Conservation (phyloP, 768 basidiomycete species). For the Phylloporus sp. region DNA sequence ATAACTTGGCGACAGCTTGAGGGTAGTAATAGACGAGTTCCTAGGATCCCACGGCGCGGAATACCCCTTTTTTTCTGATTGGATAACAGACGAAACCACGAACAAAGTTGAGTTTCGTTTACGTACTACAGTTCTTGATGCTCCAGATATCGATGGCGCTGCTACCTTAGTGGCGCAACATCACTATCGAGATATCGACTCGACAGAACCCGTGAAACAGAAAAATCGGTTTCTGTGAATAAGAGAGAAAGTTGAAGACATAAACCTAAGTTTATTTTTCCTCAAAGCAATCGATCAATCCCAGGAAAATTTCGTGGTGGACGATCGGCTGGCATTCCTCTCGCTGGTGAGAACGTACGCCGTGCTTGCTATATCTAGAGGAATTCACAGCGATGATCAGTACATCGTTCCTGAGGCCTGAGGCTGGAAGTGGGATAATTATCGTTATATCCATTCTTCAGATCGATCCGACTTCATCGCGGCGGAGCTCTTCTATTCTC, state of each 20-base stretch:
- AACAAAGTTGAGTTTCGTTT: slow-evolving; percentile 3
- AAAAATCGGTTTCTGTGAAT: too few species aligned
- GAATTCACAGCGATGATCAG: slow-evolving; percentile 10
- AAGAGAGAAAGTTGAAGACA: background rate
- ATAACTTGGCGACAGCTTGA: background rate
- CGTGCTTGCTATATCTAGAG: slow-evolving; percentile 5
- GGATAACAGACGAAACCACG: background rate
- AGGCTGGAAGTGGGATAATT: too few species aligned
- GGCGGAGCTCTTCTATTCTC: slow-evolving; percentile 3
- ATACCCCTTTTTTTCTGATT: background rate
- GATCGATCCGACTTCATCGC: slow-evolving; percentile 24
- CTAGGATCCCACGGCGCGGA: slow-evolving; percentile 19
- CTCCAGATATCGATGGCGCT: too few species aligned
- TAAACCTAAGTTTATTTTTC: background rate
- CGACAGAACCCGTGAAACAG: too few species aligned
- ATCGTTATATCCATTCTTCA: background rate
- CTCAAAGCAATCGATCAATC: background rate
- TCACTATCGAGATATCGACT: too few species aligned
- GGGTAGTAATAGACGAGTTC: background rate
- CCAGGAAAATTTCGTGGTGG: background rate
- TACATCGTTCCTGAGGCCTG: slow-evolving; percentile 2
- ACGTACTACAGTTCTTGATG: background rate
- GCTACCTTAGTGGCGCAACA: background rate
- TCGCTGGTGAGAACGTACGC: background rate
- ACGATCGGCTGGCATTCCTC: background rate